Evolutionary conservation across 2,329 filamentous ascomycete genomes (phyloP).

Genomic region (Paecilomyces sp.): DNA sequence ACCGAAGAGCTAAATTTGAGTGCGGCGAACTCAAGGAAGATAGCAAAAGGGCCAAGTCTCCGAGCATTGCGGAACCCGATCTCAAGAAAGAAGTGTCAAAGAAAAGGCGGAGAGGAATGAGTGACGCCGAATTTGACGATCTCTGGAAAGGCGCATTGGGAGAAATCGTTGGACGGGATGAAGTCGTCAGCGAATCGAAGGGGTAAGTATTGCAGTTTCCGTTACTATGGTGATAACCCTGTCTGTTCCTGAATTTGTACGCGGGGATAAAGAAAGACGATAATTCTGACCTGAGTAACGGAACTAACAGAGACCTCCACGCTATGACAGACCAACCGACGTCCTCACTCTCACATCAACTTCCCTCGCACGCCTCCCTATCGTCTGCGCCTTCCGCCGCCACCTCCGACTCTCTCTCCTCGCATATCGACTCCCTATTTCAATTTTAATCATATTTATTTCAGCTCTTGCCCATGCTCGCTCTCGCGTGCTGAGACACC

Average conservation of each 20-base stretch:
- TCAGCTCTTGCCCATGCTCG: slow-evolving; percentile 56
- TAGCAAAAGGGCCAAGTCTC: slow-evolving; percentile 52
- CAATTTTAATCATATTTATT: slow-evolving; percentile 39
- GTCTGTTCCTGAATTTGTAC: slow-evolving; percentile 9
- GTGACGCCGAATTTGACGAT: slow-evolving; percentile 82
- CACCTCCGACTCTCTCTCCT: slow-evolving; percentile 42
- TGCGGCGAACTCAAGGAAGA: slow-evolving; percentile 68
- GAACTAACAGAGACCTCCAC: slow-evolving; percentile 79
- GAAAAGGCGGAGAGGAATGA: slow-evolving; percentile 76
- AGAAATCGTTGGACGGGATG: slow-evolving; percentile 49
- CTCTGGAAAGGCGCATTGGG: slow-evolving; percentile 51
- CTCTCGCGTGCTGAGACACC: slow-evolving; percentile 54
- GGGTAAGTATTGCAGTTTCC: slow-evolving; percentile 43
- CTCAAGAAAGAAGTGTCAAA: slow-evolving; percentile 70
- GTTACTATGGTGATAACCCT: slow-evolving; percentile 9
- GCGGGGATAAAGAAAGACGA: slow-evolving; percentile 13
- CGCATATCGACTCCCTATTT: slow-evolving; percentile 45
- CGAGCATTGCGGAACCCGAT: slow-evolving; percentile 62
- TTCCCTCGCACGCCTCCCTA: slow-evolving; percentile 85
- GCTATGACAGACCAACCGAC: slow-evolving; percentile 65
- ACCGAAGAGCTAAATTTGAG: slow-evolving; percentile 81
- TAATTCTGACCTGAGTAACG: slow-evolving; percentile 45
- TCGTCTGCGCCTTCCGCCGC: slow-evolving; percentile 51
- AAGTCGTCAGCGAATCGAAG: slow-evolving; percentile 50
- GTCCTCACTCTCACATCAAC: slow-evolving; percentile 67